A percentile compares a stretch with the other conserved stretches of the same genome.
Conservation (phyloP, 345 rosid genomes). For the Gossypium turneri region DNA sequence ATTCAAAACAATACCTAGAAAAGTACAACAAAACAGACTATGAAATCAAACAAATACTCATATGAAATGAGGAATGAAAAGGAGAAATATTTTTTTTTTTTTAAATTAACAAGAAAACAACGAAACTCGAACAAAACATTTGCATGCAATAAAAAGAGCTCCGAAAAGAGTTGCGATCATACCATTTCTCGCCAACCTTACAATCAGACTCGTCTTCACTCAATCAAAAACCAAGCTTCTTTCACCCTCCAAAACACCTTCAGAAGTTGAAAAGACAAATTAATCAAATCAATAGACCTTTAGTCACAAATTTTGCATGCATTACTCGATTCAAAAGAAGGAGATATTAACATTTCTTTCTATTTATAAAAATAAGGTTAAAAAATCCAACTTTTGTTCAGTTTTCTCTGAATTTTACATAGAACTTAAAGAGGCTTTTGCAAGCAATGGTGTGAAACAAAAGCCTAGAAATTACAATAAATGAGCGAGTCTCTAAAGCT, state of each 20-base stretch:
- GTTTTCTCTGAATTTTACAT: background rate
- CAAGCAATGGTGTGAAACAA: background rate
- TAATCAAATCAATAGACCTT: background rate
- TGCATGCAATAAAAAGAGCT: background rate
- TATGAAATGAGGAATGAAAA: background rate
- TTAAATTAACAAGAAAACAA: background rate
- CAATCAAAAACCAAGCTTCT: background rate
- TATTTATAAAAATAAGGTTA: background rate
- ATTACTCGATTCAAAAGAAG: background rate
- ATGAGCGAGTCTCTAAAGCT: background rate
- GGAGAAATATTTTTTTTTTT: background rate
- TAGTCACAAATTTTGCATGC: constrained; percentile 8
- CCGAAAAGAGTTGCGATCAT: background rate
- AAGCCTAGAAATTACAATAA: background rate
- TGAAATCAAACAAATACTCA: background rate
- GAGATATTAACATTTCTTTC: background rate
- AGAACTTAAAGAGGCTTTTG: background rate
- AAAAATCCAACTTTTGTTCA: background rate
- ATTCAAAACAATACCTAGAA: background rate
- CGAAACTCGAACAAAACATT: background rate
- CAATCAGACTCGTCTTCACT: background rate
- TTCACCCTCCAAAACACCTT: background rate
- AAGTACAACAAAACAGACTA: background rate
- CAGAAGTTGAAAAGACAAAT: background rate
- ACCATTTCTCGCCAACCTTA: constrained; percentile 8